These are phyloP conservation scores for Prunus dulcis DNA, from an alignment of 306 rosid genomes.

Conservation along the genomic window DNA sequence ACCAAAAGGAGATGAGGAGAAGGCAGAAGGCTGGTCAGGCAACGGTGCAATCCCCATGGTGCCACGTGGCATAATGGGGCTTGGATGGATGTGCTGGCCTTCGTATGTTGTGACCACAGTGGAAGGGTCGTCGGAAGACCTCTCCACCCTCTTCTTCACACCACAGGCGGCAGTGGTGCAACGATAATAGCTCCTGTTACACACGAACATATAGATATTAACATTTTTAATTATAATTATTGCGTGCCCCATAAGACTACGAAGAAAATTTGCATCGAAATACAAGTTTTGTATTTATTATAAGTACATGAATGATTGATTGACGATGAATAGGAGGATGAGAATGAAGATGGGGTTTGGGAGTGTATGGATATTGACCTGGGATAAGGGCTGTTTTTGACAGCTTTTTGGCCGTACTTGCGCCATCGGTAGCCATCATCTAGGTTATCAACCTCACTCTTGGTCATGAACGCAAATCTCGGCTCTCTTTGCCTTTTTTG, in stretches of 20 bases:
- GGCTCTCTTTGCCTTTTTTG: constrained; percentile 66
- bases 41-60: constrained; percentile 34
- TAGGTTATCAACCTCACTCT: constrained; percentile 79
- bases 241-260: constrained; percentile 16
- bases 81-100: constrained; percentile 77
- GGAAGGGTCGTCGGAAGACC: constrained; percentile 58
- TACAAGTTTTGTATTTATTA: background rate
- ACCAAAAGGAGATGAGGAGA: constrained; percentile 1
- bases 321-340: background rate
- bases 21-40: constrained; percentile 10
- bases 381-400: constrained; percentile 92
- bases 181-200: constrained; percentile 82
- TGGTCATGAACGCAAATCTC: constrained; percentile 81
- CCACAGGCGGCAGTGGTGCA: constrained; percentile 75
- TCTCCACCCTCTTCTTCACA: constrained; percentile 91
- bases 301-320: background rate
- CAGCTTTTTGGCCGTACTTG: constrained; percentile 95
- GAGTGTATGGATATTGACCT: constrained; percentile 37
- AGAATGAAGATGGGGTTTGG: background rate
- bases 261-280: background rate
- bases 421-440: constrained; percentile 96
- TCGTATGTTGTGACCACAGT: constrained; percentile 84
- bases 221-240: background rate
- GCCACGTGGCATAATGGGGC: constrained; percentile 54
- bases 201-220: background rate